Base-by-base conservation (phyloP, 345 rosid species). In the Boechera stricta region DNA sequence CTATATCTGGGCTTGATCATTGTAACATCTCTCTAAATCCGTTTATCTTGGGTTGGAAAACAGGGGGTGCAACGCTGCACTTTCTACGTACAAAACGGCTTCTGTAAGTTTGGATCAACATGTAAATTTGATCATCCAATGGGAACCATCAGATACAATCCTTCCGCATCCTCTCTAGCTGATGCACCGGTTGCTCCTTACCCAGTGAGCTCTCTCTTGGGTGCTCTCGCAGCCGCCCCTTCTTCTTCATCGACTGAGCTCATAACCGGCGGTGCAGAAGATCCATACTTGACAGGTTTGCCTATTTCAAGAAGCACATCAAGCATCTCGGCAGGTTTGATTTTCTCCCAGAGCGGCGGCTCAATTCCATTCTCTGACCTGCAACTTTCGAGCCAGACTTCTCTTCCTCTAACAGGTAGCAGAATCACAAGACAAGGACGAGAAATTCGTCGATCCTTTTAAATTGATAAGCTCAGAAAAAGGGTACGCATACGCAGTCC, bases 131-230 rank as follows among this genome's bases (percentile, higher is more conserved):
- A 93, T 81, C 98, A 91, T 82, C 95, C 97, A 51, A 64, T 89
- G 81, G 91, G 86, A 78, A 69, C 86, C 63, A 76, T 87, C 83
- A 85, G 92, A 82, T 91, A 91, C 87, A 93, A 90, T 75, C 91
- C 95, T 42, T 93, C 98, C 10, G 91, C 95, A 1, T 93, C 98
- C 16, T 89, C 98, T 56, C 94, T 93, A 16, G 73, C 87, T 66
- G 98, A 93, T 71, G 84, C 86, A 81, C 95, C 98, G 0, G 92
- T 91, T 75, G 85, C 95, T 48, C 97, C 98, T 8, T 93, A 89
- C 71, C 95, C 91, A 28, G 91, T 90, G 63, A 90, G 90, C 75
- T 86, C 97, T 72, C 87, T 87, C 69, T 72, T 89, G 3, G 91
- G 89, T 41, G 85, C 88, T 62, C 83, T 86, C 0, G 69, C 48